phyloP scores from a whole-genome alignment of 108 stramenopile species.

The Cyclotella kingstonii region DNA sequence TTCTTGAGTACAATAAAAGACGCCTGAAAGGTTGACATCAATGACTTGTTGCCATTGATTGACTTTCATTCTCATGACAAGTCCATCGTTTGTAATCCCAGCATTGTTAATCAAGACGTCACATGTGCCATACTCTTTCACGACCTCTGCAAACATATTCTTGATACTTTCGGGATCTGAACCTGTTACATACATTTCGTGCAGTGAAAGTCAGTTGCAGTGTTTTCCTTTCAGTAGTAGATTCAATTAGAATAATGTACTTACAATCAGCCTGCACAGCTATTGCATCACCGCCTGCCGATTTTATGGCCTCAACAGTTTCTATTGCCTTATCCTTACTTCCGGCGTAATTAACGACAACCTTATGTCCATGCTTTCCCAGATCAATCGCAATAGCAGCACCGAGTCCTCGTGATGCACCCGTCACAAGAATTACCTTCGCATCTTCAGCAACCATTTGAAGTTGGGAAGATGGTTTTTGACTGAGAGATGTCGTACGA shows the following conservation, averaged over 20 bases:
- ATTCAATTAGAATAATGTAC: slow-evolving; percentile 22
- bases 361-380: slow-evolving; percentile 86
- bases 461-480: slow-evolving; percentile 38
- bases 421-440: slow-evolving; percentile 89
- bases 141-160: slow-evolving; percentile 67
- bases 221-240: neutral
- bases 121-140: slow-evolving; percentile 79
- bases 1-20: slow-evolving; percentile 94
- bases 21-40: slow-evolving; percentile 93
- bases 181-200: slow-evolving; percentile 40
- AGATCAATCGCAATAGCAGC: slow-evolving; percentile 89
- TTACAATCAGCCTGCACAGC: slow-evolving; percentile 89
- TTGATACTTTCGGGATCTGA: slow-evolving; percentile 77
- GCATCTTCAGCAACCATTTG: slow-evolving; percentile 83
- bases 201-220: neutral
- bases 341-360: slow-evolving; percentile 94
- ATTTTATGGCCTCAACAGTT: slow-evolving; percentile 82
- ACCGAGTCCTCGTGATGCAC: slow-evolving; percentile 93
- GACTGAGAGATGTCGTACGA: slow-evolving; percentile 12
- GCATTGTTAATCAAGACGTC: slow-evolving; percentile 97
- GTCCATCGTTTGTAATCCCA: slow-evolving; percentile 90
- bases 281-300: slow-evolving; percentile 72
- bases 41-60: slow-evolving; percentile 93
- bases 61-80: slow-evolving; percentile 96
- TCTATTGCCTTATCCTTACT: slow-evolving; percentile 77